Evolutionary conservation across 371 early-diverging fungal genomes (phyloP), one percentile per base, ranked within the genome.

Genomic region (Nematocida major): DNA sequence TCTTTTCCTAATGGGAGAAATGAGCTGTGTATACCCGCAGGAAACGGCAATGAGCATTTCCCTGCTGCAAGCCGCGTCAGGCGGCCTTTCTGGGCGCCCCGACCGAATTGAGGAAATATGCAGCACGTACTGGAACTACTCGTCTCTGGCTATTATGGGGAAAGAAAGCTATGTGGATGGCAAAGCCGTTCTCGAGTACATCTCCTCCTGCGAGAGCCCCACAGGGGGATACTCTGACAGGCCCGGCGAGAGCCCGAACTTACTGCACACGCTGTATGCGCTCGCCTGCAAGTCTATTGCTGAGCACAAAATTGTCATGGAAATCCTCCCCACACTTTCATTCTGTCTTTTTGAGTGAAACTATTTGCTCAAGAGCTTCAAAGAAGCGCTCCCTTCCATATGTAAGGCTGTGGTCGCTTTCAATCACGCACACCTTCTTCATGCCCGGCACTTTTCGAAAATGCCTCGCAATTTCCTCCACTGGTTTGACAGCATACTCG

Each of bases 61-160:
- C 53, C 92, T 92, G 78, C 87, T 95, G 43, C 97, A 98, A 84
- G 84, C 92, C 18, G 86, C 86, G 66, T 89, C 87, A 63, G 99
- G 99, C 22, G 99, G 99, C 2, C 82, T 98, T 51, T 93, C 93
- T 80, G 97, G 97, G 2, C 87, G 99, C 48, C 93, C 95, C 0
- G 92, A 96, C 82, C 96, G 96, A 84, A 85, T 93, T 30, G 93
- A 92, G 81, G 97, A 98, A 84, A 93, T 92, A 1, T 98, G 99
- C 82, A 95, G 96, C 82, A 95, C 97, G 20, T 98, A 94, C 93
- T 98, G 97, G 97, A 94, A 92, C 0, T 86, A 93, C 54, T 92
- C 94, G 4, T 86, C 93, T 9, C 85, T 96, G 1, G 83, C 89
- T n/a, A 92, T 93, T 24, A 67, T 96, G 43, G 90, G 87, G 3